phyloP scores from a whole-genome alignment of 345 rosid species.

The Camelina hispida region DNA sequence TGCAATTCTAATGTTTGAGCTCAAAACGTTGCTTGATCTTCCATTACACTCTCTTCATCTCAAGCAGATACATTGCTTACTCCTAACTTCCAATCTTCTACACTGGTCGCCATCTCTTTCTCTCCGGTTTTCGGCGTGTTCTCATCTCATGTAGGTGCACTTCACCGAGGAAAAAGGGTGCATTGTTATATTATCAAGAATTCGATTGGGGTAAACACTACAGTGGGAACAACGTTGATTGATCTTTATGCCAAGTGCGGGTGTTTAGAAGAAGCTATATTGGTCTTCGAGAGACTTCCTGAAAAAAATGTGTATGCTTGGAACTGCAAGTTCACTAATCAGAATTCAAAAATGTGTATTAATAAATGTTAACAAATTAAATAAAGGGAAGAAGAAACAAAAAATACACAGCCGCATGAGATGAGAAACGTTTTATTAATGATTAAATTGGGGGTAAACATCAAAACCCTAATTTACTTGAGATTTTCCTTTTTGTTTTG shows the following conservation, averaged over 20 bases:
- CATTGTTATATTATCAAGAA: conserved; percentile 53
- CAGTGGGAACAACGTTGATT: conserved; percentile 41
- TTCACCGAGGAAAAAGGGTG: conserved; percentile 57
- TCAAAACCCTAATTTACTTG: background rate
- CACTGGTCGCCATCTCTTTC: background rate
- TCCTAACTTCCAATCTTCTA: conserved; percentile 8
- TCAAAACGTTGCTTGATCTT: conserved; percentile 12
- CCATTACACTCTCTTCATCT: conserved; percentile 15
- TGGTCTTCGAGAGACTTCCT: conserved; percentile 34
- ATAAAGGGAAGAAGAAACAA: background rate
- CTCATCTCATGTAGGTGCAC: conserved; percentile 51
- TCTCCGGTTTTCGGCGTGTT: conserved; percentile 53
- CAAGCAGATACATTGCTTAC: conserved; percentile 26
- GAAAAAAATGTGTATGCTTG: conserved; percentile 40
- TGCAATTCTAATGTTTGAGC: conserved; percentile 1
- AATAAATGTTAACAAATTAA: background rate
- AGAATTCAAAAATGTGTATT: too few relatives aligned
- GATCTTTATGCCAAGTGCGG: conserved; percentile 52
- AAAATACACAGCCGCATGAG: background rate
- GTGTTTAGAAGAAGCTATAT: conserved; percentile 38
- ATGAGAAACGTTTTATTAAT: background rate
- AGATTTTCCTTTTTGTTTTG: background rate
- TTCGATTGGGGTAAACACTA: conserved; percentile 43
- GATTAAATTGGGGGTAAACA: background rate
- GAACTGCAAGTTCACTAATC: conserved; percentile 17